Evolutionary conservation across 2,329 filamentous ascomycete genomes (phyloP).

Genomic region (Xylaria sp.): DNA sequence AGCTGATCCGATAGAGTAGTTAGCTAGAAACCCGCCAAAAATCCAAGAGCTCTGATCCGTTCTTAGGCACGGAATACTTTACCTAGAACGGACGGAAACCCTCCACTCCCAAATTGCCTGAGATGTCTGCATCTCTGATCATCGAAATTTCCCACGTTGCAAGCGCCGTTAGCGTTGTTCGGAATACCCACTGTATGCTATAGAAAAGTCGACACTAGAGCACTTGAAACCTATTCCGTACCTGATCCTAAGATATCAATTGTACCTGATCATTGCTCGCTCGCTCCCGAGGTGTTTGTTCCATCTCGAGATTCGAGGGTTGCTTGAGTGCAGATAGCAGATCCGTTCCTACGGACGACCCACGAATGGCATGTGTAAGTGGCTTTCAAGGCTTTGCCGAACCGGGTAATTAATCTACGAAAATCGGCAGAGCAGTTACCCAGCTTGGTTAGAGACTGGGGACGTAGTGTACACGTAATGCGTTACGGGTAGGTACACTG

Average conservation of each 20-base stretch:
- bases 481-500: neutral
- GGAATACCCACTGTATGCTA: no score
- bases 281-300: neutral
- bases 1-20: no score
- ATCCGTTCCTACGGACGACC: neutral
- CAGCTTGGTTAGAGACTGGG: neutral
- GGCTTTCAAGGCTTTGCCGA: slow-evolving; percentile 5
- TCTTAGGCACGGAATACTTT: neutral
- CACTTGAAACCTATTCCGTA: no score
- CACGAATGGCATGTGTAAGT: neutral
- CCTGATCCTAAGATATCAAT: no score
- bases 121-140: neutral
- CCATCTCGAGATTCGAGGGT: neutral
- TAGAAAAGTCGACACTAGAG: no score
- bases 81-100: no score
- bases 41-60: neutral
- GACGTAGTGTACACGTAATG: neutral
- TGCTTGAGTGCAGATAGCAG: neutral
- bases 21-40: neutral
- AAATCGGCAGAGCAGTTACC: neutral
- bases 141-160: neutral
- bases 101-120: neutral
- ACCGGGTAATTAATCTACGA: slow-evolving; percentile 4
- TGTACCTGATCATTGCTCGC: no score
- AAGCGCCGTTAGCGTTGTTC: neutral